These are phyloP conservation scores for Xylariaceae sp. DNA, from an alignment of 2,329 filamentous ascomycete species.

Conservation along the genomic window DNA sequence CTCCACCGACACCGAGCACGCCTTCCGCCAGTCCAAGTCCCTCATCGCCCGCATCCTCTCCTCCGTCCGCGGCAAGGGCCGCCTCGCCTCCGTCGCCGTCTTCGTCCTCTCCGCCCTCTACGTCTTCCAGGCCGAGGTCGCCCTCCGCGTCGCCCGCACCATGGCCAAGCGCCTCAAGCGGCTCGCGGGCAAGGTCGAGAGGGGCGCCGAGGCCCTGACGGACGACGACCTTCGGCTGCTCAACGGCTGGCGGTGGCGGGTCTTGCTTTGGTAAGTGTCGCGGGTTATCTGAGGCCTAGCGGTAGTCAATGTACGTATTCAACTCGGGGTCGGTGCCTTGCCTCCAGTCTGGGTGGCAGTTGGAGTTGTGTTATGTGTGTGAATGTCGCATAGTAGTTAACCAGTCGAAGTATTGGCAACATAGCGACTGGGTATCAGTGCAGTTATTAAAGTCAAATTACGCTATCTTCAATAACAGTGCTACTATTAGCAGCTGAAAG, in stretches of 20 bases:
- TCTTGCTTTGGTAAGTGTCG: slow-evolving; percentile 41
- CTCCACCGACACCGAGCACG: slow-evolving; percentile 54
- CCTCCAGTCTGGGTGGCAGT: too few species aligned
- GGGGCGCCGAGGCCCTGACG: slow-evolving; percentile 32
- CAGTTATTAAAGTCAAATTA: too few species aligned
- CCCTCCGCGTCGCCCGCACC: slow-evolving; percentile 49
- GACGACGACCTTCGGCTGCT: slow-evolving; percentile 47
- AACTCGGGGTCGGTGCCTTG: too few species aligned
- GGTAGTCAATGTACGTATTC: too few species aligned
- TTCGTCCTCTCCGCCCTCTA: slow-evolving; percentile 55
- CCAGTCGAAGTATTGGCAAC: too few species aligned
- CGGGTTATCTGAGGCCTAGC: too few species aligned
- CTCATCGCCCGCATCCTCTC: slow-evolving; percentile 47
- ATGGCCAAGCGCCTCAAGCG: slow-evolving; percentile 45
- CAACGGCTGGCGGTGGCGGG: slow-evolving; percentile 53
- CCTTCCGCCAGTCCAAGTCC: slow-evolving; percentile 46
- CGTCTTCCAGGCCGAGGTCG: slow-evolving; percentile 56
- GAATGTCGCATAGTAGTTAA: too few species aligned
- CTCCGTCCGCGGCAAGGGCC: slow-evolving; percentile 38
- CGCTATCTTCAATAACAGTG: too few species aligned
- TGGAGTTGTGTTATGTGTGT: too few species aligned
- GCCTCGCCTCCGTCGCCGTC: slow-evolving; percentile 46
- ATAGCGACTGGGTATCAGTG: too few species aligned
- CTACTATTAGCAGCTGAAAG: too few species aligned
- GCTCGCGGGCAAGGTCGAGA: slow-evolving; percentile 43